Percentiles rank a stretch among this genome's conserved stretches.
Conservation (phyloP, 1,284 basidiomycete genomes). For the Crucibulum parvulum region DNA sequence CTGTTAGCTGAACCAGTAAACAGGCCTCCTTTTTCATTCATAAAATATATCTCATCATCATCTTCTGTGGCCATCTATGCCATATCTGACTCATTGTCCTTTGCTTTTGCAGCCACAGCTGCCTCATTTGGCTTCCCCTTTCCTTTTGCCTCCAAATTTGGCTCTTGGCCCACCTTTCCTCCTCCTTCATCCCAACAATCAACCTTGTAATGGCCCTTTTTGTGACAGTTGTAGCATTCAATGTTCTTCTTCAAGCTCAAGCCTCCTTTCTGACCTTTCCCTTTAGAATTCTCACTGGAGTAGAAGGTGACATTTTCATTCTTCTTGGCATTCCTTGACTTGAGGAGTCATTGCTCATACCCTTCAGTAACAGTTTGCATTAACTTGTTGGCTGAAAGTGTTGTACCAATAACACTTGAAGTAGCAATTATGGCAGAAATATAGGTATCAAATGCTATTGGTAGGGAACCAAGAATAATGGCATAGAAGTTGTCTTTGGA, state of each 20-base stretch:
- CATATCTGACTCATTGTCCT: not conserved
- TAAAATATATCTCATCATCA: not conserved
- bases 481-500: slow-evolving; percentile 26
- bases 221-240: slow-evolving; percentile 24
- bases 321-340: slow-evolving; percentile 14
- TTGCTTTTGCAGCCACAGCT: not conserved
- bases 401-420: slow-evolving; percentile 18
- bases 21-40: not conserved
- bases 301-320: slow-evolving; percentile 23
- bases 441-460: slow-evolving; percentile 24
- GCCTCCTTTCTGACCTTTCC: slow-evolving; percentile 5
- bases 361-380: slow-evolving; percentile 25
- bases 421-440: slow-evolving; percentile 28
- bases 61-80: not conserved
- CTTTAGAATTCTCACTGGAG: slow-evolving; percentile 10
- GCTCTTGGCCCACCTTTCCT: slow-evolving; percentile 28
- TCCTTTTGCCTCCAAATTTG: slow-evolving; percentile 4
- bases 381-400: slow-evolving; percentile 20
- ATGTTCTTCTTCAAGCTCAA: slow-evolving; percentile 13
- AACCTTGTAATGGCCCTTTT: not conserved
- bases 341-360: slow-evolving; percentile 17
- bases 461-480: slow-evolving; percentile 29
- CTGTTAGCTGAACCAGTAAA: not conserved
- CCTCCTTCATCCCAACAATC: slow-evolving; percentile 27
- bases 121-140: not conserved